Evolutionary conservation across 352 stramenopile genomes (phyloP).

Genomic region (Phytophthora chlamydospora): DNA sequence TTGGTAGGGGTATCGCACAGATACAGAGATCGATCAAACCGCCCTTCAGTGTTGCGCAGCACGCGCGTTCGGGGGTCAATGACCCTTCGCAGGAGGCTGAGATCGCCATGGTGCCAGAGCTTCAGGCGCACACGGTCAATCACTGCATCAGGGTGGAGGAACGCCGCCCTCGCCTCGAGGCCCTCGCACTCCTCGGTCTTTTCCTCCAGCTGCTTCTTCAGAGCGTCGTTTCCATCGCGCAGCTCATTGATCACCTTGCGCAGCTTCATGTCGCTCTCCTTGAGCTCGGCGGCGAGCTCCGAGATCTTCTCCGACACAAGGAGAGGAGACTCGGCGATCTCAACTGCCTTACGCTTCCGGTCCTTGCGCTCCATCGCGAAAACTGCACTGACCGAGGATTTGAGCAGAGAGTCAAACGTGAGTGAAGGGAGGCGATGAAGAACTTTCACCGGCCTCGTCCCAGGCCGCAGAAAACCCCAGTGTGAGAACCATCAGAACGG

Average conservation of each 20-base stretch:
- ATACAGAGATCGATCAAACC: slow-evolving; percentile 24
- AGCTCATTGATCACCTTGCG: slow-evolving; percentile 20
- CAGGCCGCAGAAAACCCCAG: background rate
- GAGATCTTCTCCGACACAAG: slow-evolving; percentile 25
- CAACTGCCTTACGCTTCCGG: slow-evolving; percentile 27
- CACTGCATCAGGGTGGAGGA: slow-evolving; percentile 34
- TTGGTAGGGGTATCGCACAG: slow-evolving; percentile 20
- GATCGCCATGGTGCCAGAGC: slow-evolving; percentile 32
- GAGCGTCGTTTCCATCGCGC: slow-evolving; percentile 13
- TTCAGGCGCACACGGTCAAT: slow-evolving; percentile 34
- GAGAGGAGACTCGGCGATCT: slow-evolving; percentile 17
- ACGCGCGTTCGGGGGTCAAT: slow-evolving; percentile 22
- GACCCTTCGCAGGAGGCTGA: slow-evolving; percentile 23
- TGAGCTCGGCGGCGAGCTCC: slow-evolving; percentile 16
- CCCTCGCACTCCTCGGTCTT: slow-evolving; percentile 18
- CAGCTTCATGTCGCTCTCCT: slow-evolving; percentile 16
- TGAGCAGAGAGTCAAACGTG: background rate
- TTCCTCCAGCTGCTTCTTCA: slow-evolving; percentile 29
- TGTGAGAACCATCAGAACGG: no score
- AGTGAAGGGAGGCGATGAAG: slow-evolving; percentile 11
- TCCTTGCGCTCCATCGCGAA: slow-evolving; percentile 32
- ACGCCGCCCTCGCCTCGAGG: slow-evolving; percentile 4
- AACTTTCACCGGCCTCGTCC: slow-evolving; percentile 13
- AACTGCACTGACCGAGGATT: background rate
- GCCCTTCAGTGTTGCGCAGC: slow-evolving; percentile 13